Evolutionary conservation across 2,329 filamentous ascomycete genomes (phyloP).

Genomic region (Pseudogymnoascus destructans): DNA sequence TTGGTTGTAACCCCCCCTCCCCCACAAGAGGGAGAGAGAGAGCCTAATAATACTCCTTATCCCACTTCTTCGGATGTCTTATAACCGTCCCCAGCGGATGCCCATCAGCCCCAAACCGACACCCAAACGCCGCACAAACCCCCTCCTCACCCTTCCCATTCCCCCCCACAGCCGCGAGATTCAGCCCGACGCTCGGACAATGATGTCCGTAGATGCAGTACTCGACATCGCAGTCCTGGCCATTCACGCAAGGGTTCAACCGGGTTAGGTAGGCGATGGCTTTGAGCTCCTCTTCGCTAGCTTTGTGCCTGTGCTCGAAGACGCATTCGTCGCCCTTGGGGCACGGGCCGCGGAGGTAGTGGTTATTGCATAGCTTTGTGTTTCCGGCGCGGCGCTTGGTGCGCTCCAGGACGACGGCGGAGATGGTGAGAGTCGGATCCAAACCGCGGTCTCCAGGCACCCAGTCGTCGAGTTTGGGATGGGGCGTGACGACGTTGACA

Average conservation of each 20-base stretch:
- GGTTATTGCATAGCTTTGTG: constrained; percentile 49
- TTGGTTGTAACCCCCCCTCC: neutral
- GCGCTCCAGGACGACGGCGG: constrained; percentile 34
- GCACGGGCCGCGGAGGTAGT: constrained; percentile 46
- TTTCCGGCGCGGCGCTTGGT: constrained; percentile 42
- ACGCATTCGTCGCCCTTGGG: constrained; percentile 40
- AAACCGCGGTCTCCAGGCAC: constrained; percentile 41
- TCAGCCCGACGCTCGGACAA: constrained; percentile 19
- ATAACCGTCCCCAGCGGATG: constrained; percentile 42
- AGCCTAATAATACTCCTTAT: constrained; percentile 8
- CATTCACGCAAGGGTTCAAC: constrained; percentile 42
- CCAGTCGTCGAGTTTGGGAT: constrained; percentile 30
- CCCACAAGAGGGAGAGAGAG: neutral
- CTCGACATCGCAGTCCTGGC: constrained; percentile 43
- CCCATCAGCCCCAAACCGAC: constrained; percentile 39
- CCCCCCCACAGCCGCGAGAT: constrained; percentile 13
- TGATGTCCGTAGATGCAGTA: constrained; percentile 53
- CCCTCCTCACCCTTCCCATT: constrained; percentile 43
- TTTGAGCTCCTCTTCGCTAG: constrained; percentile 39
- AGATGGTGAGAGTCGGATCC: constrained; percentile 38
- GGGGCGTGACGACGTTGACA: constrained; percentile 4
- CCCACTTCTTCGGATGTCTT: constrained; percentile 17
- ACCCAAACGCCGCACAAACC: constrained; percentile 40
- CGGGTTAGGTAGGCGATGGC: constrained; percentile 44
- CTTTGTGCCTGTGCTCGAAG: constrained; percentile 44